Conservation (phyloP, 192 early-diverging fungal species). For the Coemansia sp. region DNA sequence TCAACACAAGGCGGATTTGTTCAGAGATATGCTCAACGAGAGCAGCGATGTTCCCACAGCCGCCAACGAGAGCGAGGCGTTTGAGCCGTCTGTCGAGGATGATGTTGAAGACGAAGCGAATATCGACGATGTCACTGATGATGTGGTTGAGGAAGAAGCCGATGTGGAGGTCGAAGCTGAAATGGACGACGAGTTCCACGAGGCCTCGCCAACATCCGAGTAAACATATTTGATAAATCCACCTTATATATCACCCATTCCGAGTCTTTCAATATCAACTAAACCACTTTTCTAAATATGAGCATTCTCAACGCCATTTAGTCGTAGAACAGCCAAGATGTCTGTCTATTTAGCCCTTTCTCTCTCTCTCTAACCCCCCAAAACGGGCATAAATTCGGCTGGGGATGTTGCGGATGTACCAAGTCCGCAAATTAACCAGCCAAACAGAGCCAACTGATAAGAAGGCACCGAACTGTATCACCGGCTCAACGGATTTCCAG, state of each 20-base stretch:
- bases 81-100: background rate
- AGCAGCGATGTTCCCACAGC: background rate
- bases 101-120: slow-evolving; percentile 7
- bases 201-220: slow-evolving; percentile 24
- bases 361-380: background rate
- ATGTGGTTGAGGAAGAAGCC: slow-evolving; percentile 11
- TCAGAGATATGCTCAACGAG: slow-evolving; percentile 24
- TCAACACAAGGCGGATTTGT: slow-evolving; percentile 28
- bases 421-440: background rate
- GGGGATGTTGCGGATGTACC: background rate
- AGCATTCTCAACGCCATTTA: background rate
- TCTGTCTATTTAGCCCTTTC: background rate
- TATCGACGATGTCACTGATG: background rate
- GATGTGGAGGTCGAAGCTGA: slow-evolving; percentile 11
- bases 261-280: background rate
- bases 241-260: background rate
- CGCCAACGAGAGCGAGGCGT: slow-evolving; percentile 11
- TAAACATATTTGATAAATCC: background rate
- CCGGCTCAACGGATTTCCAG: background rate
- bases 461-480: too few species aligned
- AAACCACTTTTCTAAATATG: background rate
- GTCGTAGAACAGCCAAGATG: background rate
- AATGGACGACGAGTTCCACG: slow-evolving; percentile 47
- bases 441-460: background rate
- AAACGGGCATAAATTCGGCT: background rate